Base-by-base conservation (phyloP, 2,329 filamentous ascomycete genomes). In the Penicillium sp. region DNA sequence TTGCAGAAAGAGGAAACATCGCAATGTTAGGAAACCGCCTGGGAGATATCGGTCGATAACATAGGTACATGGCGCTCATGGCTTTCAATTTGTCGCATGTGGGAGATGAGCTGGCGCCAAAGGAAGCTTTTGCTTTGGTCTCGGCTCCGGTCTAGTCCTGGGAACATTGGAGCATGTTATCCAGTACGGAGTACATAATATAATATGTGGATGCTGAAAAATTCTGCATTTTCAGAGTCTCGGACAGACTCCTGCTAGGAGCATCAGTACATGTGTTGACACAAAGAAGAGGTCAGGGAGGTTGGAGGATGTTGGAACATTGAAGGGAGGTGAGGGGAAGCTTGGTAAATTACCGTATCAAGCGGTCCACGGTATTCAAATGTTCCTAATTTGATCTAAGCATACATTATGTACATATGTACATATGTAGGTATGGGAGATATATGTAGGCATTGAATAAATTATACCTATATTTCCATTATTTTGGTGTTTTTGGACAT, bases 271-370 rank as follows among this genome's bases (percentile, higher is more conserved):
- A 26, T 26, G 24, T 26, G 24, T 20, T 39, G 46, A 20, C n/a
- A 29, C 4, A 43, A 11, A 44, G 38, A 42, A 50, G 10, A 34
- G 35, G 13, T 26, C 26, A 22, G 8, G 26, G 5, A 34, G 4
- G 18, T n/a, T 18, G 44, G 38, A 39, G 50, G 32, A 34, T 34
- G 18, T 24, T 14, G 44, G 29, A 43, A 14, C 42, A 47, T 46
- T 42, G 32, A 34, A 34, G 6, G 43, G 20, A 24, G 22, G 29
- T 11, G 40, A 37, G 50, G 40, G 50, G 31, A 48, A 48, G 45
- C 9, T 31, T 35, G 6, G 26, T 32, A 53, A 48, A 34, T 48
- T 53, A 53, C 50, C 50, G 50, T 48, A 53, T 47, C 14, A 5
- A 22, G 26, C 24, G 42, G 42, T 29, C n/a, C 20, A 31, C 26